These are phyloP conservation scores for Paraleonurus japonicus DNA, from an alignment of 257 asterid genomes.

Conservation along the genomic window DNA sequence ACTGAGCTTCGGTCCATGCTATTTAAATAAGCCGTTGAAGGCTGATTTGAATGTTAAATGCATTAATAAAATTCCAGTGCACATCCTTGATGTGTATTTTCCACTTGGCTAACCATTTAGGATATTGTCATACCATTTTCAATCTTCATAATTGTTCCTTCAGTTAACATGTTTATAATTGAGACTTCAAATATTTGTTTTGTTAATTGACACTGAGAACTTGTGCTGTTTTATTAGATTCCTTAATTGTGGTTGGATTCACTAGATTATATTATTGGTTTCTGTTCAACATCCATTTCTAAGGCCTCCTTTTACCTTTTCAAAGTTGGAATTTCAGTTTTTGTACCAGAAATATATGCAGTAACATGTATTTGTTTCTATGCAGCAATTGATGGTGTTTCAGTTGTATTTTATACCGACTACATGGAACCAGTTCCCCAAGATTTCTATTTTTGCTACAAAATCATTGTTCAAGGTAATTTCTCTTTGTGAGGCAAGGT, in stretches of 20 bases:
- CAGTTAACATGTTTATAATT: slow-evolving; percentile 4
- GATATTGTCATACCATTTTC: not conserved
- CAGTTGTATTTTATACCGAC: slow-evolving; percentile 72
- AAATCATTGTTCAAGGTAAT: slow-evolving; percentile 68
- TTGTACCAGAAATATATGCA: not conserved
- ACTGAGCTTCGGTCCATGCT: not conserved
- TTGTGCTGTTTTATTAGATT: slow-evolving; percentile 7
- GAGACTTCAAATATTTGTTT: not conserved
- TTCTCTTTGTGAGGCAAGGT: slow-evolving; percentile 9
- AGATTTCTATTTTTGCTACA: slow-evolving; percentile 60
- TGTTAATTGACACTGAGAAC: not conserved
- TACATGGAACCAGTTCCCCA: slow-evolving; percentile 37
- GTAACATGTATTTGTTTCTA: slow-evolving; percentile 27
- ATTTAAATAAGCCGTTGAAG: not conserved
- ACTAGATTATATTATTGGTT: not conserved
- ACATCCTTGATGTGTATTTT: not conserved
- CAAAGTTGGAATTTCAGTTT: not conserved
- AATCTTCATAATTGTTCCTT: not conserved
- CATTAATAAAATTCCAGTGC: not conserved
- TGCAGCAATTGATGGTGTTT: slow-evolving; percentile 77
- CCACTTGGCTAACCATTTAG: slow-evolving; percentile 7
- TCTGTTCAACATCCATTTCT: not conserved
- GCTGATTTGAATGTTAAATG: slow-evolving; percentile 1
- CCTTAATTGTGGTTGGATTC: slow-evolving; percentile 2
- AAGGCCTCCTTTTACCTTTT: slow-evolving; percentile 2